Base-by-base conservation (phyloP, 805 yeast species). In the Brettanomyces bruxellensis region DNA sequence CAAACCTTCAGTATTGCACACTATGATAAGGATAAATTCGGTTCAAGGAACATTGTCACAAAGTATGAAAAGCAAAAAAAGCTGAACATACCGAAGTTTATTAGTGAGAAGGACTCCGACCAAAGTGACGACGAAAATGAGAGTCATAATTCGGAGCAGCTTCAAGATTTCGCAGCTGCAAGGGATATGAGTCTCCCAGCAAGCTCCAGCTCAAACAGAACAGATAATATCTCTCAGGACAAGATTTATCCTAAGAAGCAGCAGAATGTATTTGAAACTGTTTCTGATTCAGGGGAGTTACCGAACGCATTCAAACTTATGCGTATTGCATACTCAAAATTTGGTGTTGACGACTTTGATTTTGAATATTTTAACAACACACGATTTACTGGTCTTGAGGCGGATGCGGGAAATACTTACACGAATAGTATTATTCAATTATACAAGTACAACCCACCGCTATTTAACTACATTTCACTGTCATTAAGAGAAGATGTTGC, bases 321-420 rank as follows among this genome's bases (percentile, higher is more conserved):
- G 41, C 85, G 83, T 49, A 86, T 91, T 45, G 75, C 83, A 38
- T 91, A 90, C 62, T 85, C 95, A 47, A 82, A 78, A 55, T 91
- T 88, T 63, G 99, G 99, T 25, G 89, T 93, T 30, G 88, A 84
- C 54, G 96, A 89, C 62, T 93, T 93, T 65, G 96, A 91, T 66
- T 91, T 93, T 60, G 81, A 77, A 45, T 83, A 81, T 55, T 91
- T 84, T 68, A 91, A 91, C 59, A 71, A 72, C 37, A 85, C 97
- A 0, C 50, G 58, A 1, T 82, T 70, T 46, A 78, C 97, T 2
- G 97, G 98, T 0, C 69, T 91, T n/a, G 98, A 93, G 61, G 83
- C 89, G 8, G 93, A 89, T 57, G 73, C 84, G 9, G 86, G 83
- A 45, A 86, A 86, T 55, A 75, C 93, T 0, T 81, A 80, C 56